Percentiles rank a stretch among this genome's conserved stretches.
Conservation (phyloP, 2,329 filamentous ascomycete species). For the Ophiosphaerella herpotricha region DNA sequence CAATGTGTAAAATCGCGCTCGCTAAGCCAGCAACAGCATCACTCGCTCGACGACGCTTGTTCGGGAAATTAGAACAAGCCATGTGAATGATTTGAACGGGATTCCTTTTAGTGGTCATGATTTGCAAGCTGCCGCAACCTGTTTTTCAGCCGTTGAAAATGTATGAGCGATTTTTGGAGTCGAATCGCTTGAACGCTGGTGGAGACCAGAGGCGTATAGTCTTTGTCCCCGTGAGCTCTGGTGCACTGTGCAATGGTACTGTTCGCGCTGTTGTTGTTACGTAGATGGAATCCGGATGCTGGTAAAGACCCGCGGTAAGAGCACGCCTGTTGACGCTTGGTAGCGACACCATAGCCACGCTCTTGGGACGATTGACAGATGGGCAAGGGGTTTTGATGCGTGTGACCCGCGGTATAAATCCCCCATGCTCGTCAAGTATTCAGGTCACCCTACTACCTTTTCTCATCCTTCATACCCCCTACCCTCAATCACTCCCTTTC, state of each 20-base stretch:
- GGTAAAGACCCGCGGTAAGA: not conserved
- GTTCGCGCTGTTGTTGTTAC: conserved; percentile 8
- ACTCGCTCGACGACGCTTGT: conserved; percentile 8
- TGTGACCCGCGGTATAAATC: conserved; percentile 10
- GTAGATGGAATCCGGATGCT: conserved; percentile 6
- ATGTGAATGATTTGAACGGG: conserved; percentile 4
- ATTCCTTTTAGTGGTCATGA: conserved; percentile 12
- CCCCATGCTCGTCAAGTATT: conserved; percentile 4
- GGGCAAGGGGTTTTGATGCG: not conserved
- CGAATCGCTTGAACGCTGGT: conserved; percentile 19
- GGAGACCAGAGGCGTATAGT: conserved; percentile 8
- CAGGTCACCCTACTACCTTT: not conserved
- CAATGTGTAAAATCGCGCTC: conserved; percentile 2
- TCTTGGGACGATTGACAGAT: not conserved
- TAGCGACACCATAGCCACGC: conserved; percentile 9
- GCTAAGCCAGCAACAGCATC: conserved; percentile 30
- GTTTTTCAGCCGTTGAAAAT: conserved; percentile 3
- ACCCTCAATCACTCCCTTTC: no score
- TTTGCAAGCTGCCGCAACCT: conserved; percentile 13
- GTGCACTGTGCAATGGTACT: conserved; percentile 1
- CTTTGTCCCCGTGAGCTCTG: conserved; percentile 8
- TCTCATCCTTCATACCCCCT: not conserved
- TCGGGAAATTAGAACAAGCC: conserved; percentile 15
- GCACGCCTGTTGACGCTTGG: conserved; percentile 9
- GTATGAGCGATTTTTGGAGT: conserved; percentile 31